These are phyloP conservation scores for Paecilomyces sp. DNA, from an alignment of 2,329 filamentous ascomycete genomes.

Conservation along the genomic window DNA sequence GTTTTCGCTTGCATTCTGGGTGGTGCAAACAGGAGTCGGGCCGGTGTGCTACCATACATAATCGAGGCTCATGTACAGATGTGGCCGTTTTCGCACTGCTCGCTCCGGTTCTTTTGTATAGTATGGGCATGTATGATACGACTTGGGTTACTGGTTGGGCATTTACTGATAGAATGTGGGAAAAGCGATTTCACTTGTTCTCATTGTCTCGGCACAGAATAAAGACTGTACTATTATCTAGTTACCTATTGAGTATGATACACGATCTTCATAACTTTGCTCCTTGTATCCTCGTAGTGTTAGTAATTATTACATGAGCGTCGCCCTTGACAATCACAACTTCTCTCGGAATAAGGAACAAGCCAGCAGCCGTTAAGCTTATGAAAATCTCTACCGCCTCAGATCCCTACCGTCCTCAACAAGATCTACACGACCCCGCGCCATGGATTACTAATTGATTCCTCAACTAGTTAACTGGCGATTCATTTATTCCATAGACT, in stretches of 20 bases:
- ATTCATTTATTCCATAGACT: too few relatives aligned
- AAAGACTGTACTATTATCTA: neutral
- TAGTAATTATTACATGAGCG: too few relatives aligned
- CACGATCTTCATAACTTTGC: too few relatives aligned
- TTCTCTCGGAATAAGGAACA: too few relatives aligned
- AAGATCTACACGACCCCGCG: too few relatives aligned
- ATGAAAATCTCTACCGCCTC: too few relatives aligned
- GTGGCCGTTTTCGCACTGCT: neutral
- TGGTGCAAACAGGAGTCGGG: neutral
- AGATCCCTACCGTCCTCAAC: too few relatives aligned
- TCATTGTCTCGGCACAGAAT: neutral
- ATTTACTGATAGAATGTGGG: neutral
- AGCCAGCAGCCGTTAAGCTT: too few relatives aligned
- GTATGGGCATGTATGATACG: neutral
- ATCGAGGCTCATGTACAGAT: neutral
- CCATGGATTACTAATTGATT: too few relatives aligned
- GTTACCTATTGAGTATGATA: neutral
- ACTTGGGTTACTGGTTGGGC: neutral
- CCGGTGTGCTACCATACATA: neutral
- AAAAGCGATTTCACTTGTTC: neutral
- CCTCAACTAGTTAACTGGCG: too few relatives aligned
- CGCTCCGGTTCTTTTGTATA: neutral
- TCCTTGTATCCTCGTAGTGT: too few relatives aligned
- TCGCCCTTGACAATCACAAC: too few relatives aligned
- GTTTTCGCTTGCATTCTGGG: constrained; percentile 7